A percentile compares a stretch with the other conserved stretches of the same genome.
These are phyloP conservation scores for Mycosarcoma mackinlayi DNA, from an alignment of 1,284 basidiomycete species.

Conservation along the genomic window DNA sequence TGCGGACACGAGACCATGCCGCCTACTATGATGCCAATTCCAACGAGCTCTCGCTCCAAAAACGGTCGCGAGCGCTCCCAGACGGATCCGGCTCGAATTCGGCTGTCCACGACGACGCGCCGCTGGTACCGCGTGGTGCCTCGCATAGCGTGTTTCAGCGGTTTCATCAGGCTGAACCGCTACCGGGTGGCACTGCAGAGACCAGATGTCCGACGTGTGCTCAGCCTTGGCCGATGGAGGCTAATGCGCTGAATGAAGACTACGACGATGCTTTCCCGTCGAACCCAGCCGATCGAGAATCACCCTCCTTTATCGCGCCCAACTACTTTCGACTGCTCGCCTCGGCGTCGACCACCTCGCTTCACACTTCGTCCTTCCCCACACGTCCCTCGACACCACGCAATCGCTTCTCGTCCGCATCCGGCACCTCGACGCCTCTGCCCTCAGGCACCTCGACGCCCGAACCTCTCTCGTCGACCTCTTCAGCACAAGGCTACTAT, in stretches of 20 bases:
- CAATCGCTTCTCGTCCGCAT: slow-evolving; percentile 29
- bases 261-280: slow-evolving; percentile 7
- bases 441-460: slow-evolving; percentile 13
- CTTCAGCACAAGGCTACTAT: slow-evolving; percentile 71
- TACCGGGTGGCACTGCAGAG: not conserved
- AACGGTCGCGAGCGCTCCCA: not conserved
- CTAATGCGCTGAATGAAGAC: not conserved
- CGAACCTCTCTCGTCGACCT: slow-evolving; percentile 22
- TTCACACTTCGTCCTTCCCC: not conserved
- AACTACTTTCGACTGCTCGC: slow-evolving; percentile 61
- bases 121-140: slow-evolving; percentile 17
- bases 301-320: slow-evolving; percentile 40
- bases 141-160: slow-evolving; percentile 19
- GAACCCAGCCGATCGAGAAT: slow-evolving; percentile 12
- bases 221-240: slow-evolving; percentile 24
- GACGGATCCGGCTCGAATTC: not conserved
- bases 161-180: slow-evolving; percentile 1
- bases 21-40: slow-evolving; percentile 53
- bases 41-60: slow-evolving; percentile 49
- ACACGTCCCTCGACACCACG: slow-evolving; percentile 10
- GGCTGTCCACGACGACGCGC: slow-evolving; percentile 5
- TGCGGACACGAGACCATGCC: slow-evolving; percentile 54
- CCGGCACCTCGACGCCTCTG: slow-evolving; percentile 23
- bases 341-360: slow-evolving; percentile 20
- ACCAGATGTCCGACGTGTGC: slow-evolving; percentile 44